A percentile compares a stretch with the other conserved stretches of the same genome.
phyloP scores from a whole-genome alignment of 2,329 filamentous ascomycete genomes.

The Teratosphaeria nubilosa region DNA sequence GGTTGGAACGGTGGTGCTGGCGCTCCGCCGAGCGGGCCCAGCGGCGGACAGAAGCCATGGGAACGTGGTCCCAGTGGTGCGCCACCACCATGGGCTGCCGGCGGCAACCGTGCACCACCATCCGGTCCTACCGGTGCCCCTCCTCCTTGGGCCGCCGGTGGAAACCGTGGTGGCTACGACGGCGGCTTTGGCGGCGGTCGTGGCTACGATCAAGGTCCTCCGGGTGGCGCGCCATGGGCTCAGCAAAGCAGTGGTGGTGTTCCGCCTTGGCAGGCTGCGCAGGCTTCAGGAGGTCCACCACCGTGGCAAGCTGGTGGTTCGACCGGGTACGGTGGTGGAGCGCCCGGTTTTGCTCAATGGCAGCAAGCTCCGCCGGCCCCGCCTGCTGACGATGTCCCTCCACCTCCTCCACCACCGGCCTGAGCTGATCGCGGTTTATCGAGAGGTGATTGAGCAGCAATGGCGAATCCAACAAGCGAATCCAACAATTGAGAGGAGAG shows the following conservation, averaged over 20 bases:
- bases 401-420: neutral
- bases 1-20: slow-evolving; percentile 65
- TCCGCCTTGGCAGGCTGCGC: neutral
- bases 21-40: slow-evolving; percentile 51
- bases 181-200: slow-evolving; percentile 13
- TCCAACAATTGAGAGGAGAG: too few relatives aligned
- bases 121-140: slow-evolving; percentile 14
- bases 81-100: slow-evolving; percentile 26
- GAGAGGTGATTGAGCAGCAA: neutral
- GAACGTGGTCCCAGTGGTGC: slow-evolving; percentile 20
- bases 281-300: slow-evolving; percentile 4
- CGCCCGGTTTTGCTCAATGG: neutral
- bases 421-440: neutral
- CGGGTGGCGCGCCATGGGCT: slow-evolving; percentile 9
- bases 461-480: neutral
- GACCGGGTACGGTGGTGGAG: neutral
- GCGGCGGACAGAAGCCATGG: slow-evolving; percentile 39
- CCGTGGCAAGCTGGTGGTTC: slow-evolving; percentile 8
- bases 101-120: slow-evolving; percentile 6
- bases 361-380: neutral
- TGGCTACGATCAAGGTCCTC: slow-evolving; percentile 13
- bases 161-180: slow-evolving; percentile 10
- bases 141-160: slow-evolving; percentile 27
- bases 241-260: slow-evolving; percentile 5
- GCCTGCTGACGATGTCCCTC: neutral